Conservation (phyloP, 2,329 filamentous ascomycete genomes). For the Harringtonia aguacate region DNA sequence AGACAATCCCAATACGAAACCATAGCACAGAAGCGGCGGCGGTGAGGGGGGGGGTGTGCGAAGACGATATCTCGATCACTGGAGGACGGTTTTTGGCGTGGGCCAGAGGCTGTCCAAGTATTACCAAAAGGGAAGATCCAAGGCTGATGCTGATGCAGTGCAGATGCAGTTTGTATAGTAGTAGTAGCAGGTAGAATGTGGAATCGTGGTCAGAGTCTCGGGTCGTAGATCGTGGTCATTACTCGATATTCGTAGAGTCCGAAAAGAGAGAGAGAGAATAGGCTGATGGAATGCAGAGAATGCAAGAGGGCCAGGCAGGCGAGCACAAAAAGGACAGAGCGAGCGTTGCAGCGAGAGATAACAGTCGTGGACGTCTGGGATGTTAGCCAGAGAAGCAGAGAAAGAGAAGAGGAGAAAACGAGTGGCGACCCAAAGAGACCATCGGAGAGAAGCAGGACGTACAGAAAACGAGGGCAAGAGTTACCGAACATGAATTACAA, state of each 20-base stretch:
- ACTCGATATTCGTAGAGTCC: slow-evolving; percentile 6
- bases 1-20: slow-evolving; percentile 2
- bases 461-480: too few species aligned
- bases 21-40: slow-evolving; percentile 4
- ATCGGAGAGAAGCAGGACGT: too few species aligned
- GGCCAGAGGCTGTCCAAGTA: background rate
- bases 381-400: background rate
- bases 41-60: too few species aligned
- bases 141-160: background rate
- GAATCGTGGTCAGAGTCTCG: too few species aligned
- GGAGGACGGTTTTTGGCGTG: background rate
- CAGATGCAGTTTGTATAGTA: background rate
- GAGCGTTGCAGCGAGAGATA: too few species aligned
- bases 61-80: too few species aligned
- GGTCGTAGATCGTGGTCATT: slow-evolving; percentile 4
- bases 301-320: background rate
- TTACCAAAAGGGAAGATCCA: background rate
- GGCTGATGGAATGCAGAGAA: background rate
- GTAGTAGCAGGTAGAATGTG: background rate
- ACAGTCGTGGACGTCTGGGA: background rate
- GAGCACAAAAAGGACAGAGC: background rate
- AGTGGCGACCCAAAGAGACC: too few species aligned
- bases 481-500: too few species aligned
- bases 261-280: background rate
- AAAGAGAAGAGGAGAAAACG: background rate